Evolutionary conservation across 169 alveolate species (phyloP), one percentile per base, ranked within the genome.

Genomic region (Plasmodium gallinaceum): DNA sequence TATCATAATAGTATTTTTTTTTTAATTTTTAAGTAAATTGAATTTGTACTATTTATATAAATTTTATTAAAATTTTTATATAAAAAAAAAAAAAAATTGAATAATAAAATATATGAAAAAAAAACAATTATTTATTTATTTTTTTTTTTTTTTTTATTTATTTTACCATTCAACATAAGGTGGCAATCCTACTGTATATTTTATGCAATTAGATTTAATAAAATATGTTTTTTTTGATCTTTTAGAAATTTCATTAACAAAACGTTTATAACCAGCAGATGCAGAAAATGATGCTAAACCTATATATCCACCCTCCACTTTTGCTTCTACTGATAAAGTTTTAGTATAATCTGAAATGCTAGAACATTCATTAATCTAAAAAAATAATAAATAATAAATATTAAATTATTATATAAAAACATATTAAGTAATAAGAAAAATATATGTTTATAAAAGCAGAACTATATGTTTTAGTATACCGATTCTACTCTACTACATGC

Each of bases 401-500:
- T 26, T 7, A 8, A 39, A 16, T 32, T 0, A 42, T 7, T 43
- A 5, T 42, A 39, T 18, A 9, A 0, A 32, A 14, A 14, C 42
- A 2, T 32, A 2, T 32, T 32, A 32, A 32, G 4, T 32, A 32
- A 4, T 32, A 32, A 32, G 39, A 32, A 32, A 32, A 32, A 32
- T 32, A 32, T 32, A 32, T 2, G 4, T 32, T 32, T 32, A 32
- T 32, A 32, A 2, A 32, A 32, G 4, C 76, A 43, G n/a, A 32
- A 16, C 5, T 9, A 14, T 45, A 37, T 24, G 8, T 58, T 74
- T 43, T 32, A 70, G 54, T 70, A 58, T 54, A 93, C 94, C 88
- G 88, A 57, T 88, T 95, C 97, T 0, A 96, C 94, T 64, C 92
- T 93, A 26, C 97, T 92, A 57, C 97, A 95, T 52, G 97, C 94